A percentile compares a stretch with the other conserved stretches of the same genome.
Evolutionary conservation across 371 early-diverging fungal species (phyloP).

Genomic region (Saksenaea oblongispora): DNA sequence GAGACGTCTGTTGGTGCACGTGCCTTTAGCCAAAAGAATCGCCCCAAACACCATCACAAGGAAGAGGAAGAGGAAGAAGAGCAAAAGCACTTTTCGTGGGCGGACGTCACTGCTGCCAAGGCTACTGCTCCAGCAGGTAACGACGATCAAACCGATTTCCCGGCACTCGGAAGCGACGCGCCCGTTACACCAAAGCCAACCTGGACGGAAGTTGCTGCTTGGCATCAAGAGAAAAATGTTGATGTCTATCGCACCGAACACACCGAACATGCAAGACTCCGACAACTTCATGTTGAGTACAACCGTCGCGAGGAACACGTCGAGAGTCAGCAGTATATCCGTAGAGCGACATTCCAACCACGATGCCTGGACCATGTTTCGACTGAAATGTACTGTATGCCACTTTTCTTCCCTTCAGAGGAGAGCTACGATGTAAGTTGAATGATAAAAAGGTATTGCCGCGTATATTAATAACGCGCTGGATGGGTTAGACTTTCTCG

Average conservation of each 20-base stretch:
- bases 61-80: conserved; percentile 20
- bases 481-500: conserved; percentile 47
- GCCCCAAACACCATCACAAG: background rate
- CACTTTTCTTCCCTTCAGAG: conserved; percentile 60
- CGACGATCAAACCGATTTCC: conserved; percentile 4
- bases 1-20: conserved; percentile 18
- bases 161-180: background rate
- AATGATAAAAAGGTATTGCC: background rate
- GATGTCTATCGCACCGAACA: conserved; percentile 11
- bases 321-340: conserved; percentile 2
- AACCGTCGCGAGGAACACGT: conserved; percentile 7
- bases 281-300: conserved; percentile 4
- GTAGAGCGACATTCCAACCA: conserved; percentile 10
- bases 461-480: conserved; percentile 12
- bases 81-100: conserved; percentile 20
- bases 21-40: conserved; percentile 10
- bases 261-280: conserved; percentile 14
- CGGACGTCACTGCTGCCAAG: conserved; percentile 34
- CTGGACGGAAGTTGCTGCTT: conserved; percentile 4
- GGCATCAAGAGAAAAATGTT: conserved; percentile 15
- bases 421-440: conserved; percentile 31
- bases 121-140: conserved; percentile 17
- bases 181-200: conserved; percentile 4
- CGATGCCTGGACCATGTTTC: conserved; percentile 11
- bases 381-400: conserved; percentile 45